Conservation (phyloP, 2,329 filamentous ascomycete species). For the Colletotrichum chrysophilum region DNA sequence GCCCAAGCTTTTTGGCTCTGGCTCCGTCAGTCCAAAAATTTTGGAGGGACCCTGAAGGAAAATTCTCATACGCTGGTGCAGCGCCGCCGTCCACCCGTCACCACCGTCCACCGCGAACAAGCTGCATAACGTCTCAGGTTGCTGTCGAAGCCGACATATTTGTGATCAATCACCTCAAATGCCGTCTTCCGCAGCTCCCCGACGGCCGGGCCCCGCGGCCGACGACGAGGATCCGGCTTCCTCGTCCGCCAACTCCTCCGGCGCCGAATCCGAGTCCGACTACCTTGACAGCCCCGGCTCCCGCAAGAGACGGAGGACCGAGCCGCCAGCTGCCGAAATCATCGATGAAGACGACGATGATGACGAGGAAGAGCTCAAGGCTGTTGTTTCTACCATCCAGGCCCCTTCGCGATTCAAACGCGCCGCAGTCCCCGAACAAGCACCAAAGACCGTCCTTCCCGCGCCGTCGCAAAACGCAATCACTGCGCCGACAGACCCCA, state of each 20-base stretch:
- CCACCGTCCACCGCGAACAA: neutral
- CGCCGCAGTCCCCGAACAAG: conserved; percentile 15
- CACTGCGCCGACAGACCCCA: conserved; percentile 58
- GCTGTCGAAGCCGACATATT: neutral
- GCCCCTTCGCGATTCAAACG: conserved; percentile 57
- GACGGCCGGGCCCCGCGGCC: neutral
- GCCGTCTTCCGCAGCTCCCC: conserved; percentile 6
- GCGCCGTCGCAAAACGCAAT: conserved; percentile 35
- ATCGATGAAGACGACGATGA: conserved; percentile 37
- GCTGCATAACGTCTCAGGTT: neutral
- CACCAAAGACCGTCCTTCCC: conserved; percentile 24
- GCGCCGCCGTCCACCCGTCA: neutral
- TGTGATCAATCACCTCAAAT: neutral
- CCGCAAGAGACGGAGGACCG: conserved; percentile 51
- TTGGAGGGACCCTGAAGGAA: neutral
- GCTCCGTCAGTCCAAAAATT: neutral
- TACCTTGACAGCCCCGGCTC: conserved; percentile 50
- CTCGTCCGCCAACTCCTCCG: conserved; percentile 14
- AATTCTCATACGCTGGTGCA: conserved; percentile 17
- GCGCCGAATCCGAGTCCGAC: conserved; percentile 48
- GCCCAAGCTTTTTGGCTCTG: neutral
- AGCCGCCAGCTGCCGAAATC: conserved; percentile 23
- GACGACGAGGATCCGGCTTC: conserved; percentile 9
- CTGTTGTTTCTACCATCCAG: conserved; percentile 46
- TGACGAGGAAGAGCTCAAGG: conserved; percentile 35